Evolutionary conservation across 371 early-diverging fungal genomes (phyloP), one percentile per base, ranked within the genome.

Genomic region (Funneliformis caledonium): DNA sequence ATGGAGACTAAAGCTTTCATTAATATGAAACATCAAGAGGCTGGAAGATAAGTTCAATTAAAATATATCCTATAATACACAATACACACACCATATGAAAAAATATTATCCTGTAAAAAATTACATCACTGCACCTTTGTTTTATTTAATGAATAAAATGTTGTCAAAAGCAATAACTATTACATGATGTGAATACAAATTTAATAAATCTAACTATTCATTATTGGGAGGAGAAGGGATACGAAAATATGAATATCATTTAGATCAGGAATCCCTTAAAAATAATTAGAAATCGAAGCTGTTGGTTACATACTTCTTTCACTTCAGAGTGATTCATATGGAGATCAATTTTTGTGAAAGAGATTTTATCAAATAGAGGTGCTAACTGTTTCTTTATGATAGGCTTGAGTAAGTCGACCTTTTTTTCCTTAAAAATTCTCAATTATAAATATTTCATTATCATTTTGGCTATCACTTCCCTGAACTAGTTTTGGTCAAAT

Each of bases 201-300:
- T 2, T 37, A 37, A 37, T 37, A 37, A 37, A 37, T 37, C 37
- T 37, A 37, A 37, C 37, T 37, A 37, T 37, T 37, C 37, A 37
- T 37, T 37, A 37, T 37, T 37, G 37, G 37, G 37, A 2, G 37
- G 37, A 2, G 37, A 37, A 2, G 37, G 4, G 59, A 16, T n/a
- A 59, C 59, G n/a, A 59, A 59, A n/a, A 59, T 59, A 59, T 59
- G 59, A 59, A 59, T 59, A 16, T 59, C 59, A 59, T 59, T 59
- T 59, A 10, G 59, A 59, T 9, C n/a, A 59, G 59, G 59, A 9
- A 12, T 4, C 12, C 4, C n/a, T 59, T 12, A 10, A 59, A 59
- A 59, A 59, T 59, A 59, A 59, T 59, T 16, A 59, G 59, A 59
- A 59, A 59, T 59, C 59, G 12, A 16, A n/a, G 4, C 59, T 59